These are phyloP conservation scores for Coniosporium tulheliwenetii DNA, from an alignment of 2,329 filamentous ascomycete genomes.

Conservation along the genomic window DNA sequence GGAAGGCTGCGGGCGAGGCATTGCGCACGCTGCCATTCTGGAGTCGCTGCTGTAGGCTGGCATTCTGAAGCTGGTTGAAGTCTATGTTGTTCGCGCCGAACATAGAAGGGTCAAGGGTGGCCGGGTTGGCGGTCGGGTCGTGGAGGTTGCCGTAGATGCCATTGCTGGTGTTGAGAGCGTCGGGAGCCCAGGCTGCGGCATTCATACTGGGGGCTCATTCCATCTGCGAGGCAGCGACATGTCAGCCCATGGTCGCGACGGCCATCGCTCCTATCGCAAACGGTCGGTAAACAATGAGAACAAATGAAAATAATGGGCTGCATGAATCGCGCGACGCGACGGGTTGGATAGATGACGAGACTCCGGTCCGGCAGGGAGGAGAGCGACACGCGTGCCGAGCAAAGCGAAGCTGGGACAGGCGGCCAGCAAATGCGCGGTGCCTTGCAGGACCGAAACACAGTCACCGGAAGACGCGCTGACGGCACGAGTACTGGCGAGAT, in stretches of 20 bases:
- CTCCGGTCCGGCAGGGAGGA: neutral
- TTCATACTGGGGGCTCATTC: neutral
- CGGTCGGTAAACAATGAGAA: neutral
- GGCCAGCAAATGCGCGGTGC: too few relatives aligned
- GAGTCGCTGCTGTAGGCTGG: constrained; percentile 36
- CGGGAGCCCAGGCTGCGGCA: neutral
- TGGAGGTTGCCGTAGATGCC: constrained; percentile 4
- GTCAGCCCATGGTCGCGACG: neutral
- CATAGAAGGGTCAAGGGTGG: constrained; percentile 22
- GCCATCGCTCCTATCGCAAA: neutral
- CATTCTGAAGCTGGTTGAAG: constrained; percentile 33
- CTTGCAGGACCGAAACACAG: too few relatives aligned
- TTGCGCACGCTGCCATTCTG: constrained; percentile 77
- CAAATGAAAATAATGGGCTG: neutral
- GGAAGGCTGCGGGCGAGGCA: constrained; percentile 56
- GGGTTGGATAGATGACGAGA: neutral
- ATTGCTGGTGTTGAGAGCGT: constrained; percentile 5
- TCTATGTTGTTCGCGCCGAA: constrained; percentile 25
- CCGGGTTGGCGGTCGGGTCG: constrained; percentile 8
- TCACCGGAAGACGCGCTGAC: too few relatives aligned
- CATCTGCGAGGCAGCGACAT: neutral
- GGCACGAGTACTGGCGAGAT: too few relatives aligned
- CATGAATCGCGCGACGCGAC: neutral
- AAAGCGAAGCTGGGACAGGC: neutral
- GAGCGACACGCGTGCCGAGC: neutral